A percentile compares a stretch with the other conserved stretches of the same genome.
phyloP scores from a whole-genome alignment of 176 grass and related monocot genomes.

The Thinopyrum elongatum region DNA sequence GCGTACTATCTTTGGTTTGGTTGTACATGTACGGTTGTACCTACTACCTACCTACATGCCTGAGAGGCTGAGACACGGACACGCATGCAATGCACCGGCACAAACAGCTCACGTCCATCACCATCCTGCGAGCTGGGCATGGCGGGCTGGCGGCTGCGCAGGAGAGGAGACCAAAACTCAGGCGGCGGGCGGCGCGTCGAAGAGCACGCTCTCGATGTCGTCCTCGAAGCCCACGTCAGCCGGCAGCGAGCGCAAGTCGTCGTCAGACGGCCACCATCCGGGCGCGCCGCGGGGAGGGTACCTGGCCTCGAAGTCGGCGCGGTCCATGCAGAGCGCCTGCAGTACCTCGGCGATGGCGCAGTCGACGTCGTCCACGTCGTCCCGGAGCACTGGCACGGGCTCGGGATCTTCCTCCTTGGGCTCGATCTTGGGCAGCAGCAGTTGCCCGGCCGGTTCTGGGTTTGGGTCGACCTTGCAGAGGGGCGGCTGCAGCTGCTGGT shows the following conservation, averaged over 20 bases:
- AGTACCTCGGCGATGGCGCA: slow-evolving; percentile 37
- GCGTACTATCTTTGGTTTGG: too few species aligned
- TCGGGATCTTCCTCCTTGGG: neutral
- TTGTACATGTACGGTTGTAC: too few species aligned
- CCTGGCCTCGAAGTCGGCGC: slow-evolving; percentile 42
- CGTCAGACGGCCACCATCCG: neutral
- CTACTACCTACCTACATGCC: too few species aligned
- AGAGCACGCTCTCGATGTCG: slow-evolving; percentile 46
- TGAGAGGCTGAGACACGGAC: neutral
- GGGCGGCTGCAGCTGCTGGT: neutral
- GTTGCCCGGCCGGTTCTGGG: neutral
- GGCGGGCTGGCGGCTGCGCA: slow-evolving; percentile 11
- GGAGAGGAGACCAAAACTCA: neutral
- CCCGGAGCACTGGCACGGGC: neutral
- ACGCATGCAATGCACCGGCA: neutral
- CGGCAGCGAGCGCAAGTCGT: slow-evolving; percentile 36
- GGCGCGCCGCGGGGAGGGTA: slow-evolving; percentile 31
- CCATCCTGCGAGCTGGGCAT: slow-evolving; percentile 29
- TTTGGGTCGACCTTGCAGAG: neutral
- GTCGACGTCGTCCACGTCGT: slow-evolving; percentile 31
- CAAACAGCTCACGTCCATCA: neutral
- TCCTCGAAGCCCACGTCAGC: slow-evolving; percentile 32
- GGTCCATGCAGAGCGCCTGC: slow-evolving; percentile 36
- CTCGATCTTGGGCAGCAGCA: neutral
- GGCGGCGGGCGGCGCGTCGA: slow-evolving; percentile 8